Base-by-base conservation (phyloP, 768 basidiomycete genomes). In the Tulasnella calospora region DNA sequence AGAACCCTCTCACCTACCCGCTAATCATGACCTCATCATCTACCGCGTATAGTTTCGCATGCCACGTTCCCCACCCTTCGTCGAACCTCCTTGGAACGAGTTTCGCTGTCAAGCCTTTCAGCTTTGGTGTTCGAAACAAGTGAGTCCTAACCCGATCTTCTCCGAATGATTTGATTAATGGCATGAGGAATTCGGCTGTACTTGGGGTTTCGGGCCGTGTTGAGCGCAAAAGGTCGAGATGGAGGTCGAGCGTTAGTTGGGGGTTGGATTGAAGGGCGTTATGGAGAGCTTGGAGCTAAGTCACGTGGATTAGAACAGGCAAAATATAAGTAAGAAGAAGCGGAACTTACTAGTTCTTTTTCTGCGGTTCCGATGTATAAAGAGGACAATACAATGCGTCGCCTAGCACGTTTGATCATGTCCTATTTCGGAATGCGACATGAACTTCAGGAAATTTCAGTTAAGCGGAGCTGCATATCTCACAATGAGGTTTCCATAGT, bases 31-130 rank as follows among this genome's bases (percentile, higher is more conserved):
- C 88, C 75, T 96, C 91, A 82, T 98, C 92, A 83, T 99, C 98
- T 0, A 89, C 92, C 27, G 95, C 95, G 82, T 99, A 99, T 77
- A 96, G 89, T 84, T 99, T 99, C 4, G 94, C 92, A 83, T 99
- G 98, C 96, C 96, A 98, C 1, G 96, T 95, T 0, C 96, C 97
- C 94, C 96, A 99, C 1, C 96, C 98, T 85, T 99, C 98, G 81
- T 99, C 97, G 85, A 95, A 98, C 76, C 98, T 88, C 33, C 93
- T 92, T 9, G 98, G 98, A 9, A 98, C 91, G 38, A 97, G 79
- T 77, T 87, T 88, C 40, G 93, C 89, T 83, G 94, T 87, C 36
- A 94, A 78, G 0, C 94, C 92, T 23, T 90, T 88, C 38, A 98
- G 87, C 74, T 90, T 93, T 0, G 98, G 97, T 82, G 94, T 95